These are phyloP conservation scores for Boletus vermiculosoides DNA, from an alignment of 768 basidiomycete species.

Conservation along the genomic window DNA sequence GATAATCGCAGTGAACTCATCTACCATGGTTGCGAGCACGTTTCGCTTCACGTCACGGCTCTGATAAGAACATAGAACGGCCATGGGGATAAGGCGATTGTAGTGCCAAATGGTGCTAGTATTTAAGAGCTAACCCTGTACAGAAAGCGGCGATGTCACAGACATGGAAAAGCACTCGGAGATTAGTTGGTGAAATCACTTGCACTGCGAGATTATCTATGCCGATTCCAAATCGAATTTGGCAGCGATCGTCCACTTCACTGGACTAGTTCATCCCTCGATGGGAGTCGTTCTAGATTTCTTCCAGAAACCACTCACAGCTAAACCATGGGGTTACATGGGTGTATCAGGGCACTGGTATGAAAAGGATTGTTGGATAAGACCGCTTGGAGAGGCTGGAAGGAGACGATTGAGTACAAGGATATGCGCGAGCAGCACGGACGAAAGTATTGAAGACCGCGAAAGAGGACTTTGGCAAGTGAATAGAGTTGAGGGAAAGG, in stretches of 20 bases:
- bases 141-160: background rate
- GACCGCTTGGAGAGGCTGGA: conserved; percentile 41
- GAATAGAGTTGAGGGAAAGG: background rate
- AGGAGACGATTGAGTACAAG: conserved; percentile 11
- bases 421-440: background rate
- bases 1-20: too few species aligned
- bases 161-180: background rate
- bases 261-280: background rate
- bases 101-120: background rate
- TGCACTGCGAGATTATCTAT: background rate
- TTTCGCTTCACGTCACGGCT: background rate
- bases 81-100: background rate
- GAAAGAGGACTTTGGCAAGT: background rate
- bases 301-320: background rate
- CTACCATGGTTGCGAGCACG: background rate
- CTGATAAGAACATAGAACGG: background rate
- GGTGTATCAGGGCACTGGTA: conserved; percentile 52
- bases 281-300: background rate
- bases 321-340: conserved; percentile 57
- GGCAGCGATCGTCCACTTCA: background rate
- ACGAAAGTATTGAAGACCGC: too few species aligned
- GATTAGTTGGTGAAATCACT: background rate
- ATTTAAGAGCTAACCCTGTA: background rate
- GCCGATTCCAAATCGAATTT: background rate
- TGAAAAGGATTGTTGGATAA: conserved; percentile 38